These are phyloP conservation scores for Cotoneaster glaucophyllus DNA, from an alignment of 306 rosid species.

Conservation along the genomic window DNA sequence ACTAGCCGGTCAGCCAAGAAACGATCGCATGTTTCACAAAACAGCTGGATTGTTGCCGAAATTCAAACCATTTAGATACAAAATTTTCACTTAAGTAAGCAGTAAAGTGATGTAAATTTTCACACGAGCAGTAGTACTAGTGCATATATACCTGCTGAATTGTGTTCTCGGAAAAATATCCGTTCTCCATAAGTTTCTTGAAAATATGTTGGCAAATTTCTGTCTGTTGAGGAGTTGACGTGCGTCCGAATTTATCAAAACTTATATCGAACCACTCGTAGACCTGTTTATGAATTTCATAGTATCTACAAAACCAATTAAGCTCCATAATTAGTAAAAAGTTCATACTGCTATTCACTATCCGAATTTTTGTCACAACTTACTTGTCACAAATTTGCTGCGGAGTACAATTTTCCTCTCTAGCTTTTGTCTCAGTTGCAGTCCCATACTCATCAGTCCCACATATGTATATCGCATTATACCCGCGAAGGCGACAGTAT, in stretches of 20 bases:
- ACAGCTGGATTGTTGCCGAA: slow-evolving; percentile 42
- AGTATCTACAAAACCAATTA: slow-evolving; percentile 31
- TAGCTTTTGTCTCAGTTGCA: slow-evolving; percentile 71
- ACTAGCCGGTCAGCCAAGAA: slow-evolving; percentile 73
- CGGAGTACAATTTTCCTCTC: slow-evolving; percentile 65
- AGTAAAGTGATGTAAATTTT: background rate
- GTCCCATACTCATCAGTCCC: slow-evolving; percentile 84
- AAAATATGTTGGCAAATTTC: slow-evolving; percentile 68
- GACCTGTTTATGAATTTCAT: slow-evolving; percentile 59
- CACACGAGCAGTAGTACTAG: background rate
- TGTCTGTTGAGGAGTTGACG: slow-evolving; percentile 65
- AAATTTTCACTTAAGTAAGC: background rate
- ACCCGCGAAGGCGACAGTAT: slow-evolving; percentile 58
- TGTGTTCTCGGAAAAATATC: slow-evolving; percentile 58
- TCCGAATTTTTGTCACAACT: background rate
- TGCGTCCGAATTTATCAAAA: slow-evolving; percentile 71
- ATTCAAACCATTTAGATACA: slow-evolving; percentile 1
- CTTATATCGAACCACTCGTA: slow-evolving; percentile 62
- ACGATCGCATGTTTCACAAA: slow-evolving; percentile 55
- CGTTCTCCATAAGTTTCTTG: slow-evolving; percentile 45
- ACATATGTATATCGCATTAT: slow-evolving; percentile 59
- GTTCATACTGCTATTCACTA: background rate
- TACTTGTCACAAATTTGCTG: slow-evolving; percentile 73
- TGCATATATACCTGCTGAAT: slow-evolving; percentile 47
- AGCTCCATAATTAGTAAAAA: background rate